Percentiles rank a stretch among this genome's conserved stretches.
Evolutionary conservation across 257 asterid genomes (phyloP).

Genomic region (Lithospermum erythrorhizon): DNA sequence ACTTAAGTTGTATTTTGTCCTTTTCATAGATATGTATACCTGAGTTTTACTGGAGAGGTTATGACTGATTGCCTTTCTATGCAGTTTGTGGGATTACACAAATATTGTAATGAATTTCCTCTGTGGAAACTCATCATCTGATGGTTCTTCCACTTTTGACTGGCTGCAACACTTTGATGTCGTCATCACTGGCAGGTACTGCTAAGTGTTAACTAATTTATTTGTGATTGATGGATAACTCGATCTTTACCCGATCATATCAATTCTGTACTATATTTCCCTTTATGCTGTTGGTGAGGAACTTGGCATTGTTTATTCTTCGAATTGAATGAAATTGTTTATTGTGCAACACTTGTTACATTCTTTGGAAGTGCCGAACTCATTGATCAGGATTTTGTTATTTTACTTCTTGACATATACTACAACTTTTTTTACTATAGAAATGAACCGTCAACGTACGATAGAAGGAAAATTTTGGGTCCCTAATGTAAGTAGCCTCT

Average conservation of each 20-base stretch:
- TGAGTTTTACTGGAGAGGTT: background rate
- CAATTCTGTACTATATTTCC: background rate
- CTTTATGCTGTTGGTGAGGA: background rate
- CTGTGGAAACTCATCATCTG: conserved; percentile 44
- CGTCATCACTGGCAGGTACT: conserved; percentile 92
- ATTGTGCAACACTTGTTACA: background rate
- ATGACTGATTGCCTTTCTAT: conserved; percentile 1
- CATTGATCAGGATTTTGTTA: too few relatives aligned
- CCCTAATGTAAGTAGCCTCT: background rate
- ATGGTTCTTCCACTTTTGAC: conserved; percentile 51
- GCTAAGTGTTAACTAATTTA: conserved; percentile 12
- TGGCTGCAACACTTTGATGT: conserved; percentile 88
- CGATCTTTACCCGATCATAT: background rate
- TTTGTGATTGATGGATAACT: background rate
- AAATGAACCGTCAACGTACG: background rate
- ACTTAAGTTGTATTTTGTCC: too few relatives aligned
- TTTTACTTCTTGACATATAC: too few relatives aligned
- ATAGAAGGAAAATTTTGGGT: background rate
- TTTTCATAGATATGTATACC: background rate
- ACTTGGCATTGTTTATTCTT: too few relatives aligned
- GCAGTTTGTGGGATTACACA: conserved; percentile 99
- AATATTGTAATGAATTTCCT: conserved; percentile 93
- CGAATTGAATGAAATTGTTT: background rate
- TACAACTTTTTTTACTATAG: too few relatives aligned
- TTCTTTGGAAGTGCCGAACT: background rate